Conservation (phyloP, 2,329 filamentous ascomycete species). For the Fusarium musae region DNA sequence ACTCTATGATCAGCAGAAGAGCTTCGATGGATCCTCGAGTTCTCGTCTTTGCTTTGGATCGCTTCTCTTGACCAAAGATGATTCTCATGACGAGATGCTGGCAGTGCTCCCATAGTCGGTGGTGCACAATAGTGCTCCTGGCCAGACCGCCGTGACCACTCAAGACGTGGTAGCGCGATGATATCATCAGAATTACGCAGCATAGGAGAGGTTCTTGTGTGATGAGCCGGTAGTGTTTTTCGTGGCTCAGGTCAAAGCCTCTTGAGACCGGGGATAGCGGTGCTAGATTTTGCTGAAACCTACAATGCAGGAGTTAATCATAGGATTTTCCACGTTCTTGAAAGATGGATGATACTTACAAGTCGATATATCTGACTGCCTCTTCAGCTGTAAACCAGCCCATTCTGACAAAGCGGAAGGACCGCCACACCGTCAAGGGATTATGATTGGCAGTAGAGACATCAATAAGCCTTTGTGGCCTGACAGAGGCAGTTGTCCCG, state of each 20-base stretch:
- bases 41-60: constrained; percentile 59
- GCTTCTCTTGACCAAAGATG: constrained; percentile 64
- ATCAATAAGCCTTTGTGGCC: no score
- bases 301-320: not conserved
- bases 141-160: constrained; percentile 56
- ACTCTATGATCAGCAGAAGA: constrained; percentile 64
- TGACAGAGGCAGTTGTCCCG: not conserved
- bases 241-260: constrained; percentile 60
- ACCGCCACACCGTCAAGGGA: constrained; percentile 21
- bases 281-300: constrained; percentile 25
- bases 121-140: constrained; percentile 63
- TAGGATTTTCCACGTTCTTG: no score
- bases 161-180: constrained; percentile 61
- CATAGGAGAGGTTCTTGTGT: constrained; percentile 63
- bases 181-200: constrained; percentile 64
- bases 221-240: constrained; percentile 59
- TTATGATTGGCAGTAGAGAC: no score
- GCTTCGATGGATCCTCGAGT: constrained; percentile 65
- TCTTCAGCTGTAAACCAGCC: constrained; percentile 66
- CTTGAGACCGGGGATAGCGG: constrained; percentile 60
- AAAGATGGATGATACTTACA: constrained; percentile 46
- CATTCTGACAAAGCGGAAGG: constrained; percentile 62
- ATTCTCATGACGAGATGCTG: constrained; percentile 64
- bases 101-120: constrained; percentile 64
- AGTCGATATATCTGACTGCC: constrained; percentile 62